Evolutionary conservation across 768 basidiomycete genomes (phyloP).

Genomic region (Rhodocollybia butyracea): DNA sequence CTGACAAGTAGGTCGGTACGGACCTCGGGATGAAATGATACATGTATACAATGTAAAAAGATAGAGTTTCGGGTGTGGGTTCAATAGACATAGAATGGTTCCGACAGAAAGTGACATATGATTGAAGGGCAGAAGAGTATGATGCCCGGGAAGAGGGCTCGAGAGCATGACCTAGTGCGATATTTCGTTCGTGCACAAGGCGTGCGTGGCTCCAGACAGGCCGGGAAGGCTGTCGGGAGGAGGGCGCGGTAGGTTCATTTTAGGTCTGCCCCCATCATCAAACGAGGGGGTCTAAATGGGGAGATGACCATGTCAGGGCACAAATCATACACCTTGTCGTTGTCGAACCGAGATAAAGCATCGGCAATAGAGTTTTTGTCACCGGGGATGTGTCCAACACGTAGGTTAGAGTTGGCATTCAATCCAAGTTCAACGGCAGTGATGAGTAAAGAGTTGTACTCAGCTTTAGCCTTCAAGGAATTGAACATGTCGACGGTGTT

Average conservation of each 20-base stretch:
- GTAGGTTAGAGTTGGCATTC: conserved; percentile 14
- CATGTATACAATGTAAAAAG: not conserved
- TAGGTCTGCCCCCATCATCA: not conserved
- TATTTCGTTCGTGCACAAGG: not conserved
- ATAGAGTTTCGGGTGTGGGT: not conserved
- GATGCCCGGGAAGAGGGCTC: not conserved
- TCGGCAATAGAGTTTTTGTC: conserved; percentile 23
- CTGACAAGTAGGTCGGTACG: not conserved
- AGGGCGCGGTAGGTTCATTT: not conserved
- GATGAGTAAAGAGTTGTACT: no score
- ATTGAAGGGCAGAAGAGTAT: not conserved
- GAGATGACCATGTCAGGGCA: not conserved
- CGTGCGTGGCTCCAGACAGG: not conserved
- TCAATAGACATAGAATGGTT: not conserved
- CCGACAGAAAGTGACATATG: not conserved
- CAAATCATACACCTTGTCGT: not conserved
- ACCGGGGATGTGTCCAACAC: conserved; percentile 19
- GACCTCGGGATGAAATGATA: not conserved
- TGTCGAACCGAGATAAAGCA: conserved; percentile 20
- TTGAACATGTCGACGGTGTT: no score
- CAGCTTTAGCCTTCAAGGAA: no score
- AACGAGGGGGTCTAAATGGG: not conserved
- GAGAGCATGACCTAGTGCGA: not conserved
- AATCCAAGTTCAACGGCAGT: no score
- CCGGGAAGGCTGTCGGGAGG: not conserved